phyloP scores from a whole-genome alignment of 805 yeast genomes.

The Kluyveromyces lactis region DNA sequence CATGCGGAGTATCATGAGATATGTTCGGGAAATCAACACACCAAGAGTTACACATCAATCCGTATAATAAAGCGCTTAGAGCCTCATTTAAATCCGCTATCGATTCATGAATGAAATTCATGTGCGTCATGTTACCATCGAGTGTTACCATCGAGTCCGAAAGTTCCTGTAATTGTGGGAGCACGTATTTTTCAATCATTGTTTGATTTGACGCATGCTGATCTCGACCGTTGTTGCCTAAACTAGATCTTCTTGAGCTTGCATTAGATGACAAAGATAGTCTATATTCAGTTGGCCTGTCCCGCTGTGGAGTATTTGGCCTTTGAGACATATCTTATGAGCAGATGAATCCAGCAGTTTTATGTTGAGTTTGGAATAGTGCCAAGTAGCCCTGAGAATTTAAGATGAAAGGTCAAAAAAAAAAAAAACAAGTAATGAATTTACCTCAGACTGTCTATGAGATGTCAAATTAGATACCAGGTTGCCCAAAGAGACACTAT shows the following conservation, averaged over 20 bases:
- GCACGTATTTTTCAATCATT: conserved; percentile 29
- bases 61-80: conserved; percentile 67
- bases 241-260: conserved; percentile 27
- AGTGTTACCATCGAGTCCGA: conserved; percentile 46
- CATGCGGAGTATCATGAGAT: conserved; percentile 21
- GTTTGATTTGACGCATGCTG: conserved; percentile 8
- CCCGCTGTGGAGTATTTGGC: conserved; percentile 3
- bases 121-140: conserved; percentile 47
- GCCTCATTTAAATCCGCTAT: conserved; percentile 67
- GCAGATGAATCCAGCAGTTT: neutral
- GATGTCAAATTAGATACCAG: too few relatives aligned
- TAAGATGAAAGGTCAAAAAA: too few relatives aligned
- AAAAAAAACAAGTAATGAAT: too few relatives aligned
- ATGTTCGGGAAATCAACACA: conserved; percentile 58
- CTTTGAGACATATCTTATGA: conserved; percentile 1
- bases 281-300: conserved; percentile 28
- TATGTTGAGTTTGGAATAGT: neutral
- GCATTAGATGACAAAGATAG: conserved; percentile 34
- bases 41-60: conserved; percentile 79
- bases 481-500: too few relatives aligned
- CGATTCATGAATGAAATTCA: conserved; percentile 53
- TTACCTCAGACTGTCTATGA: too few relatives aligned
- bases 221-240: conserved; percentile 12
- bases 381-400: too few relatives aligned
- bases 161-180: conserved; percentile 37